Conservation (phyloP, 106 monocot genomes). For the Dendrobium officinale region DNA sequence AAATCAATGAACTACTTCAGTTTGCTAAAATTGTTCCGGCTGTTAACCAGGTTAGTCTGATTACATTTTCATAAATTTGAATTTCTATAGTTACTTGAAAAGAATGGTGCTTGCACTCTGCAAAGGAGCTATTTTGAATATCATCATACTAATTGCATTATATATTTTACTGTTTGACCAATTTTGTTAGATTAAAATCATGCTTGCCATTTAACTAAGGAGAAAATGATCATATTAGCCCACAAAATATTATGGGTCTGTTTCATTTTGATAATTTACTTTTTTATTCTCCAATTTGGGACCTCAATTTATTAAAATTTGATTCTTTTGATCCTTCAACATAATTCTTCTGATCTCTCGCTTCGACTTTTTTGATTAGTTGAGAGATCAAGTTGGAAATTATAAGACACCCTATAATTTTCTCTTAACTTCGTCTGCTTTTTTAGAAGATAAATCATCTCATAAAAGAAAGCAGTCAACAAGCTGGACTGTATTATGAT, state of each 20-base stretch:
- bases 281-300: neutral
- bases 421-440: neutral
- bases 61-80: conserved; percentile 5
- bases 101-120: neutral
- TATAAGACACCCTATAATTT: neutral
- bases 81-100: neutral
- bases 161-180: neutral
- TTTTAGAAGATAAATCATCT: neutral
- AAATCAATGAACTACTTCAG: conserved; percentile 66
- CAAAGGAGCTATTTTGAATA: neutral
- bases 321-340: no score
- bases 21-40: conserved; percentile 87
- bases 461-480: neutral
- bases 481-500: neutral
- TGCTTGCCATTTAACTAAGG: neutral
- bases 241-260: neutral
- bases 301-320: no score
- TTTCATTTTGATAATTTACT: neutral
- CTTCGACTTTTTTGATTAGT: no score
- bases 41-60: conserved; percentile 73
- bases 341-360: no score
- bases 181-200: neutral
- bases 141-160: no score
- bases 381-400: no score
- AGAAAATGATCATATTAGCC: neutral